Evolutionary conservation across 768 basidiomycete species (phyloP), one percentile per base, ranked within the genome.

Genomic region (Mycena olivaceomarginata): DNA sequence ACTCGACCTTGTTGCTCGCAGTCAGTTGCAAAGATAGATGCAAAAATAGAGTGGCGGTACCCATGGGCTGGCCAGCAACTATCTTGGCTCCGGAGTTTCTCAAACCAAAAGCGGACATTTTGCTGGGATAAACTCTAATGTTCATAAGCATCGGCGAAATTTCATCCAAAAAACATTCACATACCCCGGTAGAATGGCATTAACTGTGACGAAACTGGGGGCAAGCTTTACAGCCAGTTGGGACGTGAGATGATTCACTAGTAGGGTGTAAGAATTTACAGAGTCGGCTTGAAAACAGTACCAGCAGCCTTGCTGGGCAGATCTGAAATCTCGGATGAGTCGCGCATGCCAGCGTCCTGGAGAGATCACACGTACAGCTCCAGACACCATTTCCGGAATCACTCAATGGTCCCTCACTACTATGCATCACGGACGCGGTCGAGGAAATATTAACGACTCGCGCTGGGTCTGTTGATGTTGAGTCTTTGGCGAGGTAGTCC

Each of bases 361-460:
- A 45, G 45, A 67, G 62, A 69, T n/a, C 43, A 10, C 20, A 91
- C 95, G 74, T 78, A 96, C 95, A 97, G 81, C 93, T 93, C 93
- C 94, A 97, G 10, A 94, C 91, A 5, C 96, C 96, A 40, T 85
- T 89, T 0, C 93, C 94, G 1, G 82, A 84, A 2, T 84, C 85
- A 31, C 93, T 92, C 31, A 96, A 81, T 0, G 84, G 73, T 9
- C 88, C 88, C 82, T 93, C 91, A 0, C 89, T 89, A 31, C 81
- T 77, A 4, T 94, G 89, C 67, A 88, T 88, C 25, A 94, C 85
- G 11, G 92, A 91, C 0, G 93, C 88, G 5, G 90, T 89, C 1
- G 96, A 96, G 0, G 96, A 96, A 80, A 96, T 93, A 82, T 97
- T 97, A 83, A 97, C 93, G 15, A 97, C 93, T 40, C 94, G 91